Evolutionary conservation across 257 asterid genomes (phyloP).

Genomic region (Petrea volubilis): DNA sequence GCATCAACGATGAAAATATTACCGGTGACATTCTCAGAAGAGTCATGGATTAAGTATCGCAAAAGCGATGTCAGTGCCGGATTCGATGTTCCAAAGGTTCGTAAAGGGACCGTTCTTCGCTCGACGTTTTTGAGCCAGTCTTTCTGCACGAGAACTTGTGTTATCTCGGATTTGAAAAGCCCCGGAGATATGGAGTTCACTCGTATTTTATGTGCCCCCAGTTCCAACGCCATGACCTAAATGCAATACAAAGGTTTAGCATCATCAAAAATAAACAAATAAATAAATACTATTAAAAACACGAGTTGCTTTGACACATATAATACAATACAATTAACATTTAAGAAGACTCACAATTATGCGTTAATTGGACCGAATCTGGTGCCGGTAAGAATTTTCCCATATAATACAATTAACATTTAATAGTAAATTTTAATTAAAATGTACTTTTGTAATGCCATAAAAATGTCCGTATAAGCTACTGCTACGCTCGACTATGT

Average conservation of each 20-base stretch:
- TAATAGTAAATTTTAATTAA: too few species aligned
- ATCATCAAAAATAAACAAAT: neutral
- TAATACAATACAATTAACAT: too few species aligned
- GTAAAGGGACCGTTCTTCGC: constrained; percentile 42
- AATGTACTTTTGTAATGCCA: too few species aligned
- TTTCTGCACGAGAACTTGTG: constrained; percentile 48
- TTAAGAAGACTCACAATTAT: too few species aligned
- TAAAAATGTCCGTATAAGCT: too few species aligned
- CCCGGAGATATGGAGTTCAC: constrained; percentile 73
- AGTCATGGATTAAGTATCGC: constrained; percentile 65
- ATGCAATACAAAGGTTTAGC: neutral
- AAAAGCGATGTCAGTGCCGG: constrained; percentile 63
- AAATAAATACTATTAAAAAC: too few species aligned
- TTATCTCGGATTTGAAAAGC: constrained; percentile 70
- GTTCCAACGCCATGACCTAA: constrained; percentile 69
- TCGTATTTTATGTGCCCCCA: constrained; percentile 50
- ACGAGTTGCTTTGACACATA: too few species aligned
- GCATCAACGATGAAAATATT: constrained; percentile 59
- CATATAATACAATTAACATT: too few species aligned
- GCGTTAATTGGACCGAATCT: too few species aligned
- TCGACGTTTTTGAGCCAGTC: constrained; percentile 56
- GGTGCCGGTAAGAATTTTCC: too few species aligned
- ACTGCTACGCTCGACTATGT: too few species aligned
- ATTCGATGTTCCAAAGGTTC: constrained; percentile 46
- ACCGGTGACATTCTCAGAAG: constrained; percentile 53